These are phyloP conservation scores for Cladorrhinum sp. DNA, from an alignment of 2,329 filamentous ascomycete species.

Conservation along the genomic window DNA sequence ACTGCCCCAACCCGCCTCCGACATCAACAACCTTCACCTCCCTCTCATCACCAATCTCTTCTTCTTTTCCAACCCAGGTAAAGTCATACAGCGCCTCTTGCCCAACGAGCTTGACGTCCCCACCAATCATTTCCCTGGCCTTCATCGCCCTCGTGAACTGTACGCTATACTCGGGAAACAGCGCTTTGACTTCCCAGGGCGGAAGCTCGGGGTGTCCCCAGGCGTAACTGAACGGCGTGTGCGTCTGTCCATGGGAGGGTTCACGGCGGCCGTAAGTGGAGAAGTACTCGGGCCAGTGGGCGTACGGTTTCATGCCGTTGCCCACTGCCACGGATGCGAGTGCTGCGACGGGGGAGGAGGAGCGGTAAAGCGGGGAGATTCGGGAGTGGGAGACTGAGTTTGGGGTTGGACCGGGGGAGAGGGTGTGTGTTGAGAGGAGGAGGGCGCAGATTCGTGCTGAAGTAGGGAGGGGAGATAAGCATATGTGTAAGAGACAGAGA, in stretches of 20 bases:
- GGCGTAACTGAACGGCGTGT: constrained; percentile 27
- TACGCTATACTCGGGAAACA: constrained; percentile 23
- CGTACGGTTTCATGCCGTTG: constrained; percentile 28
- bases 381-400: constrained; percentile 22
- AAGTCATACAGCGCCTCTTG: constrained; percentile 26
- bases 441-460: constrained; percentile 24
- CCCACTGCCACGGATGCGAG: constrained; percentile 26
- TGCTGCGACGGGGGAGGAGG: constrained; percentile 14
- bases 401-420: constrained; percentile 15
- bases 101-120: constrained; percentile 17
- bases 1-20: constrained; percentile 25
- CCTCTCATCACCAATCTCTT: not conserved
- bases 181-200: constrained; percentile 30
- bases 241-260: constrained; percentile 16
- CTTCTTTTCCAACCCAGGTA: constrained; percentile 21
- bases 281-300: constrained; percentile 29
- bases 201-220: constrained; percentile 26
- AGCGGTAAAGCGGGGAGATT: constrained; percentile 24
- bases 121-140: constrained; percentile 22
- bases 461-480: not conserved
- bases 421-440: constrained; percentile 22
- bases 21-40: constrained; percentile 22
- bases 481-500: too few species aligned
- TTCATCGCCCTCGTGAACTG: constrained; percentile 26
- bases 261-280: constrained; percentile 23